These are phyloP conservation scores for Aegilops umbellulata DNA, from an alignment of 176 grass and related monocot species.

Conservation along the genomic window DNA sequence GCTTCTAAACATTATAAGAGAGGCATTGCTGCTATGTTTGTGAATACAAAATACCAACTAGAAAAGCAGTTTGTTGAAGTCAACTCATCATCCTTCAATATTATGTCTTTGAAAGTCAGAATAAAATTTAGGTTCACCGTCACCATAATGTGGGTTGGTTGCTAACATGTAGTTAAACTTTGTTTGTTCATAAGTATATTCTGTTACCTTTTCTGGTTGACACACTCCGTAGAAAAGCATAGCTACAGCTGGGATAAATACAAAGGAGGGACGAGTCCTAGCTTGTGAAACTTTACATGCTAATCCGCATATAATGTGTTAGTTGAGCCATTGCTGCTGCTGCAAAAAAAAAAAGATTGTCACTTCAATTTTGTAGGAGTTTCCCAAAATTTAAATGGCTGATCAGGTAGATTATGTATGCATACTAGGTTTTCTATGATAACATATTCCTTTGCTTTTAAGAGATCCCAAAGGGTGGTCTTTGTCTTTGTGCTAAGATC, in stretches of 20 bases:
- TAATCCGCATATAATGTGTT: not conserved
- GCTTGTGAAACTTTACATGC: not conserved
- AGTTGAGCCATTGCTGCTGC: constrained; percentile 1
- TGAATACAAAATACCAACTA: constrained; percentile 13
- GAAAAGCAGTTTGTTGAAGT: constrained; percentile 6
- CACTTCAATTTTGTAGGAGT: not conserved
- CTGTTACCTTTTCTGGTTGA: not conserved
- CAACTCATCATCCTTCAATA: not conserved
- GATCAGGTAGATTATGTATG: not conserved
- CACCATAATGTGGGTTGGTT: not conserved
- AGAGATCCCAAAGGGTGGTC: not conserved
- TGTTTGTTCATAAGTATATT: not conserved
- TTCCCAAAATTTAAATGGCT: not conserved
- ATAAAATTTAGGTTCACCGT: not conserved
- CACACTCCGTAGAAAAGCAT: not conserved
- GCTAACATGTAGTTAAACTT: constrained; percentile 10
- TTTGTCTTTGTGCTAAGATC: not conserved
- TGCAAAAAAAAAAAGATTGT: not conserved
- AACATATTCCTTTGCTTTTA: not conserved
- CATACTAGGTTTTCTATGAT: not conserved
- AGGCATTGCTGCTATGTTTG: not conserved
- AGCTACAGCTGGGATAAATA: not conserved
- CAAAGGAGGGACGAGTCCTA: not conserved
- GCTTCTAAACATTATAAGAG: constrained; percentile 3
- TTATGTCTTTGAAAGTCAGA: not conserved